Conservation (phyloP, 768 basidiomycete species). For the Albatrellus ellisii region DNA sequence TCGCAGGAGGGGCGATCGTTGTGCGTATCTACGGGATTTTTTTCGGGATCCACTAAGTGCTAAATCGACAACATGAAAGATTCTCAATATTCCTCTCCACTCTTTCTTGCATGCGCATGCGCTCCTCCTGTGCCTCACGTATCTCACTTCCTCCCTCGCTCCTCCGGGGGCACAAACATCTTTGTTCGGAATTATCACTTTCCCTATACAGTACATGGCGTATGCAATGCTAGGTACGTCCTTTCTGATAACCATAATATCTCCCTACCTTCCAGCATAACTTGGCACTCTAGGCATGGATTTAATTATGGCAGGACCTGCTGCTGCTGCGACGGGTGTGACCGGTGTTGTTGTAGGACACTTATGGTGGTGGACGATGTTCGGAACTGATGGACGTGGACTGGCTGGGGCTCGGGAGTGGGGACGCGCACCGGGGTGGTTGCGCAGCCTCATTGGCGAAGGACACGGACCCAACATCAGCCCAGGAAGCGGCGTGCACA, state of each 20-base stretch:
- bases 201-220: conserved; percentile 64
- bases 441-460: conserved; percentile 15
- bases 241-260: not conserved
- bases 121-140: conserved; percentile 52
- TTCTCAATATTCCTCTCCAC: conserved; percentile 46
- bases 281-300: conserved; percentile 33
- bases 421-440: conserved; percentile 15
- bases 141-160: conserved; percentile 54
- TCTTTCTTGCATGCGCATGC: conserved; percentile 47
- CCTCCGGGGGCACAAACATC: conserved; percentile 57
- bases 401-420: conserved; percentile 43
- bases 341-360: conserved; percentile 72
- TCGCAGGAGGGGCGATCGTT: conserved; percentile 41
- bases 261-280: not conserved
- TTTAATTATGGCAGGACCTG: conserved; percentile 45
- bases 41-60: not conserved
- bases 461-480: conserved; percentile 24
- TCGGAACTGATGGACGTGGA: conserved; percentile 39
- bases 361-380: conserved; percentile 67
- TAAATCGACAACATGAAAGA: conserved; percentile 20
- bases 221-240: conserved; percentile 45
- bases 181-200: conserved; percentile 63
- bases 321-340: conserved; percentile 38
- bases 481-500: conserved; percentile 37
- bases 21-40: conserved; percentile 28